Evolutionary conservation across 192 early-diverging fungal species (phyloP).

Genomic region (Coemansia sp.): DNA sequence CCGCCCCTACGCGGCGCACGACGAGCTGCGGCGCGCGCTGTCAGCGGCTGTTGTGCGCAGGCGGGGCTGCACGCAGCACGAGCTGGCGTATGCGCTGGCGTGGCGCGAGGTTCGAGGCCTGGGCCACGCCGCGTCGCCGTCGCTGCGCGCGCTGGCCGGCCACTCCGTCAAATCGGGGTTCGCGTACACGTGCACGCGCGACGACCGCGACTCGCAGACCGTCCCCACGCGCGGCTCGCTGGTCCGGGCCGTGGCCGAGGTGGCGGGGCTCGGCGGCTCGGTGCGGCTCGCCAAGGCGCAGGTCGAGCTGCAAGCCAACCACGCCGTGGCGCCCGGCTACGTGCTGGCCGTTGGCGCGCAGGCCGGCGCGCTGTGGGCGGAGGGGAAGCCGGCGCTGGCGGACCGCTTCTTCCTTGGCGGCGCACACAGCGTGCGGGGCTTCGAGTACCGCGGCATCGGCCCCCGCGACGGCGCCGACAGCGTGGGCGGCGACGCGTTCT

Average conservation of each 20-base stretch:
- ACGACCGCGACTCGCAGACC: conserved; percentile 75
- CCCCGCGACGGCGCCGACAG: conserved; percentile 79
- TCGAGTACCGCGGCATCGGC: conserved; percentile 83
- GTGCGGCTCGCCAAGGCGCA: conserved; percentile 71
- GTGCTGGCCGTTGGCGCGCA: conserved; percentile 52
- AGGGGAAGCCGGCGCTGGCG: conserved; percentile 51
- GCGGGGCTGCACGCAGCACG: conserved; percentile 48
- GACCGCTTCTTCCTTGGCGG: conserved; percentile 93
- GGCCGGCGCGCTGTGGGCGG: conserved; percentile 69
- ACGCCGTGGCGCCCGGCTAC: conserved; percentile 57
- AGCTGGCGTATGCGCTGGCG: conserved; percentile 64
- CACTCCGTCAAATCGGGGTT: conserved; percentile 84
- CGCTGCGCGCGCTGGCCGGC: conserved; percentile 76
- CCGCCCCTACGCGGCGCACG: conserved; percentile 68
- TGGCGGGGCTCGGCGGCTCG: conserved; percentile 86
- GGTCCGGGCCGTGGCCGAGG: conserved; percentile 56
- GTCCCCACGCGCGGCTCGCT: conserved; percentile 73
- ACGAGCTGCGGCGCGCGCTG: conserved; percentile 68
- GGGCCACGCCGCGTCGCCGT: conserved; percentile 34
- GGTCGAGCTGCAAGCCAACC: conserved; percentile 64
- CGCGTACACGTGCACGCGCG: conserved; percentile 62
- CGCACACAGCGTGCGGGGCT: conserved; percentile 82
- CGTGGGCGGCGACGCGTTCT: conserved; percentile 87
- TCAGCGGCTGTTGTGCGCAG: conserved; percentile 36
- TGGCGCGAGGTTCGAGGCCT: conserved; percentile 81